These are phyloP conservation scores for Bertia moriformis DNA, from an alignment of 2,329 filamentous ascomycete species.

Conservation along the genomic window DNA sequence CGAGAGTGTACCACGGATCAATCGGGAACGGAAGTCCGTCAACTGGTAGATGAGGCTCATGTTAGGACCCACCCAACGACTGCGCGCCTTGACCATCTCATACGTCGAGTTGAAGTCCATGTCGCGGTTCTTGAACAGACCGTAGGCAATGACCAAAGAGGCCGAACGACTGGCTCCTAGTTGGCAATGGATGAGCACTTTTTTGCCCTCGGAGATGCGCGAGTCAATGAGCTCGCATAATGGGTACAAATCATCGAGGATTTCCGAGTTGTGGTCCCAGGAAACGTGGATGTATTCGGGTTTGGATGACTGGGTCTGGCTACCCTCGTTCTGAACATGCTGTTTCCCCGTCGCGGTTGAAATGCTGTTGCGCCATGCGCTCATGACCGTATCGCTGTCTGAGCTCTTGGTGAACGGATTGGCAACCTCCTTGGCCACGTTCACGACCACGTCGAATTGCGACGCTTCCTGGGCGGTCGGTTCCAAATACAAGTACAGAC, in stretches of 20 bases:
- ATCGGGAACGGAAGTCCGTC: conserved; percentile 39
- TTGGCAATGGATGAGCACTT: conserved; percentile 50
- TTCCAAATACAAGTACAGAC: conserved; percentile 47
- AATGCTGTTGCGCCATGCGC: conserved; percentile 29
- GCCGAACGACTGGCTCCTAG: conserved; percentile 51
- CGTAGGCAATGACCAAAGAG: conserved; percentile 52
- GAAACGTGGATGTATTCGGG: conserved; percentile 52
- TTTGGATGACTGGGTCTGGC: conserved; percentile 12
- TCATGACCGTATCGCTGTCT: conserved; percentile 21
- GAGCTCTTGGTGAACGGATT: conserved; percentile 33
- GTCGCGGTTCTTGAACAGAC: conserved; percentile 45
- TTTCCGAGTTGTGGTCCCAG: conserved; percentile 57
- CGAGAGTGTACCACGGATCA: conserved; percentile 14
- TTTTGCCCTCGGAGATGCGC: conserved; percentile 37
- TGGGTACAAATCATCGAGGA: conserved; percentile 43
- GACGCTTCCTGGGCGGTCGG: conserved; percentile 43
- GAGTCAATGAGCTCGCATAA: conserved; percentile 48
- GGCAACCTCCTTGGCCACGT: conserved; percentile 49
- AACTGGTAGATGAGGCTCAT: conserved; percentile 58
- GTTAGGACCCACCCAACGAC: conserved; percentile 54
- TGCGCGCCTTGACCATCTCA: conserved; percentile 45
- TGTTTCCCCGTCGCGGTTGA: background rate
- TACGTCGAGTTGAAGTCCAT: conserved; percentile 52
- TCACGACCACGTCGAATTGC: conserved; percentile 47
- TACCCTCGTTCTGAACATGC: no score